These are phyloP conservation scores for Pseudogymnoascus sp. DNA, from an alignment of 2,329 filamentous ascomycete genomes.

Conservation along the genomic window DNA sequence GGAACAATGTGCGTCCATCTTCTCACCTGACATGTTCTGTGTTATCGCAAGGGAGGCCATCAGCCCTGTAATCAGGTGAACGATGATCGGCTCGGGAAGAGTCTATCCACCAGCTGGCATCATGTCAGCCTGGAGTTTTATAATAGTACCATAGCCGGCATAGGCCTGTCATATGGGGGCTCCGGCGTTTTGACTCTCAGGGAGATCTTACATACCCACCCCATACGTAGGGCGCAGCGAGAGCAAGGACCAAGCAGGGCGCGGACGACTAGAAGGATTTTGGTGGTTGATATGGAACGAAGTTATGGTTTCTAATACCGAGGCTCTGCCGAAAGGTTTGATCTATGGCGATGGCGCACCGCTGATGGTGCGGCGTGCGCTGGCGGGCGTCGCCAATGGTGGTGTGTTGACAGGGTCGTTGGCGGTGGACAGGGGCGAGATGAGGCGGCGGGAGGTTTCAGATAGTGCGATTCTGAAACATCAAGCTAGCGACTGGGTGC, in stretches of 20 bases:
- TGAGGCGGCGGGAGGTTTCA: not conserved
- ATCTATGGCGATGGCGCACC: not conserved
- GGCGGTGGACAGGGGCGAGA: not conserved
- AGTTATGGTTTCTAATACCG: not conserved
- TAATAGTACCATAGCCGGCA: not conserved
- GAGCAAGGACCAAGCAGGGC: not conserved
- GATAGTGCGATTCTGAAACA: not conserved
- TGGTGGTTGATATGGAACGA: not conserved
- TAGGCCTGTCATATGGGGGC: not conserved
- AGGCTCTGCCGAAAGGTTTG: constrained; percentile 1
- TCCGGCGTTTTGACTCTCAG: not conserved
- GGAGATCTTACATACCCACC: not conserved
- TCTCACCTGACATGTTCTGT: not conserved
- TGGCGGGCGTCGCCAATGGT: not conserved
- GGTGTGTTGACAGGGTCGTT: not conserved
- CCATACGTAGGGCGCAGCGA: not conserved
- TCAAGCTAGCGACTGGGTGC: not conserved
- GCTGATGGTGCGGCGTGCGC: not conserved
- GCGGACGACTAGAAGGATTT: not conserved
- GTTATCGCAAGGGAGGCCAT: not conserved
- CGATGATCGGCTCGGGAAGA: not conserved
- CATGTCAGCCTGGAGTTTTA: constrained; percentile 1
- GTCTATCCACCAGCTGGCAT: not conserved
- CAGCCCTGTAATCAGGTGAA: not conserved
- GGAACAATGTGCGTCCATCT: not conserved